Conservation (phyloP, 306 rosid species). For the Quercus robur region DNA sequence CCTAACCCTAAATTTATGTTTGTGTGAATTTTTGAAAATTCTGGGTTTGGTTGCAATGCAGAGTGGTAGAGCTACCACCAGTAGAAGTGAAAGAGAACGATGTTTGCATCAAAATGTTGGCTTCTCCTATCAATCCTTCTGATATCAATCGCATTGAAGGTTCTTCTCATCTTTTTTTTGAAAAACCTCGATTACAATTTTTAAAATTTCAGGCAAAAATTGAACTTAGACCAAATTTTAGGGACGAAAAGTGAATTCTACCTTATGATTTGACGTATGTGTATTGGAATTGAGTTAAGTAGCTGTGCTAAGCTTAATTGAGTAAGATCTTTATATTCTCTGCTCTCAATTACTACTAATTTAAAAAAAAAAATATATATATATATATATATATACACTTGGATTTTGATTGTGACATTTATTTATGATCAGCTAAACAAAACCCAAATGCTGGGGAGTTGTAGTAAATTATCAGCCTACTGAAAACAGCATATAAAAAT, state of each 20-base stretch:
- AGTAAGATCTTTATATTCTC: too few relatives aligned
- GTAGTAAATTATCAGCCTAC: not conserved
- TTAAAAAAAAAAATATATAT: not conserved
- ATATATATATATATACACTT: not conserved
- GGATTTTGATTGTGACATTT: not conserved
- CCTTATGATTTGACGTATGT: not conserved
- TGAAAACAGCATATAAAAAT: not conserved
- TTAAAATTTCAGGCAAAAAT: not conserved
- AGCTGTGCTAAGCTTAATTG: not conserved
- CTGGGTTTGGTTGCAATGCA: constrained; percentile 35
- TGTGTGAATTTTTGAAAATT: not conserved
- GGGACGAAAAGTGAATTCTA: too few relatives aligned
- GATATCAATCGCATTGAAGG: constrained; percentile 89
- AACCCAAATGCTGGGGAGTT: not conserved
- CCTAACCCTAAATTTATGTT: not conserved
- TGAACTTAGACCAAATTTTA: too few relatives aligned
- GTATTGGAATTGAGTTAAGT: not conserved
- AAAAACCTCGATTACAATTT: not conserved
- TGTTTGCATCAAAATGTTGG: constrained; percentile 85
- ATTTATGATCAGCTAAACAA: not conserved
- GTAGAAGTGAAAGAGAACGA: constrained; percentile 72
- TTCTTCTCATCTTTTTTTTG: constrained; percentile 5
- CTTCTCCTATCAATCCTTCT: constrained; percentile 88
- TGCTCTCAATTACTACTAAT: too few relatives aligned
- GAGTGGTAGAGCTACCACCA: constrained; percentile 51